Conservation (phyloP, 805 yeast species). For the Hanseniaspora taiwanica region DNA sequence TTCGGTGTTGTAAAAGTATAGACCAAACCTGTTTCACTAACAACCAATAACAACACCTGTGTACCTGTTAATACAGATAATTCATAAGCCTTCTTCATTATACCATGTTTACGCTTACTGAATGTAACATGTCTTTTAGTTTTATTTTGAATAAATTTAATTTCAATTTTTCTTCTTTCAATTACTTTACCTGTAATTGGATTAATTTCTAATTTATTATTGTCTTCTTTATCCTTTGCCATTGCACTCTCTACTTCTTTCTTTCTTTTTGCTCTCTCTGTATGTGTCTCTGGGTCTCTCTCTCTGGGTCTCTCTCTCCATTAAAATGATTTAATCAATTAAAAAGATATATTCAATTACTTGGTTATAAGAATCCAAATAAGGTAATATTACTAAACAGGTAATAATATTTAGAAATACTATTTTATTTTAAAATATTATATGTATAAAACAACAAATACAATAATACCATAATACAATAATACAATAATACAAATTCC, state of each 20-base stretch:
- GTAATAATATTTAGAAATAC: too few species aligned
- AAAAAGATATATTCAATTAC: too few species aligned
- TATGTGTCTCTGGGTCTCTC: background rate
- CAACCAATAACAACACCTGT: slow-evolving; percentile 87
- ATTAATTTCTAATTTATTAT: background rate
- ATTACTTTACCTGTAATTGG: slow-evolving; percentile 16
- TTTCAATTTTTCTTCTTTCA: slow-evolving; percentile 84
- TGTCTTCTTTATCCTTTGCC: background rate
- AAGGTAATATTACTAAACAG: background rate
- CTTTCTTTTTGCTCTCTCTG: background rate
- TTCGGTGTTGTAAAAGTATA: slow-evolving; percentile 99
- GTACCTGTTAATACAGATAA: slow-evolving; percentile 94
- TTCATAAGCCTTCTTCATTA: slow-evolving; percentile 99
- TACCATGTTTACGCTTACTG: slow-evolving; percentile 96
- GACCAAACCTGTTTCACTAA: slow-evolving; percentile 95
- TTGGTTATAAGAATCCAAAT: too few species aligned
- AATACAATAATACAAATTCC: too few species aligned
- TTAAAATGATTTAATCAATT: too few species aligned
- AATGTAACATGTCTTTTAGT: slow-evolving; percentile 96
- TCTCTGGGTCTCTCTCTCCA: background rate
- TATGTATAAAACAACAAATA: too few species aligned
- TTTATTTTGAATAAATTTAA: slow-evolving; percentile 93
- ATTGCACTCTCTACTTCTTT: background rate
- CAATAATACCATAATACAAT: too few species aligned
- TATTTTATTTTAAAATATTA: background rate